phyloP scores from a whole-genome alignment of 2,329 filamentous ascomycete species.

The Capronia epimyces region DNA sequence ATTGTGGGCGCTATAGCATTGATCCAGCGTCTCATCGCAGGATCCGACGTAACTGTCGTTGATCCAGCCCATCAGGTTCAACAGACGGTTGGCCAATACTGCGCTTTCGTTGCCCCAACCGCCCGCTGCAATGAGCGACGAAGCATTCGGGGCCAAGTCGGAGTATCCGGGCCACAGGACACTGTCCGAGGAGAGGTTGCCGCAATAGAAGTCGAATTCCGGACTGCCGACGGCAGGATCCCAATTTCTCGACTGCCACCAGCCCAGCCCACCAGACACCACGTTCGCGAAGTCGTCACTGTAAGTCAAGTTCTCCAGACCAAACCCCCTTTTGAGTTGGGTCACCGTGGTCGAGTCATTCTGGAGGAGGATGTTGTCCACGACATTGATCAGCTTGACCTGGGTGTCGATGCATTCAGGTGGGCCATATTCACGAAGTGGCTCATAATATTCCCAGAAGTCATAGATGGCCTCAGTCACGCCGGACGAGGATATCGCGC shows the following conservation, averaged over 20 bases:
- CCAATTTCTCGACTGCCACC: slow-evolving; percentile 57
- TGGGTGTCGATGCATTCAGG: slow-evolving; percentile 60
- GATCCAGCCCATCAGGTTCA: slow-evolving; percentile 55
- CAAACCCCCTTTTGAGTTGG: slow-evolving; percentile 50
- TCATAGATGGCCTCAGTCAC: slow-evolving; percentile 73
- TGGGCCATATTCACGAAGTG: slow-evolving; percentile 52
- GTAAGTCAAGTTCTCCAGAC: slow-evolving; percentile 36
- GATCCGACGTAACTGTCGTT: slow-evolving; percentile 40
- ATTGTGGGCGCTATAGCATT: slow-evolving; percentile 50
- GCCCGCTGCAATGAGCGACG: slow-evolving; percentile 44
- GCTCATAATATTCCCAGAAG: slow-evolving; percentile 63
- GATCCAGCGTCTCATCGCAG: slow-evolving; percentile 45
- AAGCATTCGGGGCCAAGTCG: slow-evolving; percentile 37
- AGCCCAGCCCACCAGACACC: slow-evolving; percentile 41
- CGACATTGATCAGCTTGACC: slow-evolving; percentile 54
- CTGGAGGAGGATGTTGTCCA: slow-evolving; percentile 55
- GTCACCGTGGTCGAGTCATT: slow-evolving; percentile 42
- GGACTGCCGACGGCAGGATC: slow-evolving; percentile 50
- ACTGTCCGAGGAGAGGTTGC: slow-evolving; percentile 48
- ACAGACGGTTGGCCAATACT: slow-evolving; percentile 45
- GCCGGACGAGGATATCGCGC: slow-evolving; percentile 71
- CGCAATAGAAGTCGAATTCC: slow-evolving; percentile 51
- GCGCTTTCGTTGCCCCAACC: slow-evolving; percentile 43
- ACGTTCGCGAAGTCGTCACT: slow-evolving; percentile 51
- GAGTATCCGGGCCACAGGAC: slow-evolving; percentile 42